Evolutionary conservation across 2,329 filamentous ascomycete genomes (phyloP).

Genomic region (Penicillium sp.): DNA sequence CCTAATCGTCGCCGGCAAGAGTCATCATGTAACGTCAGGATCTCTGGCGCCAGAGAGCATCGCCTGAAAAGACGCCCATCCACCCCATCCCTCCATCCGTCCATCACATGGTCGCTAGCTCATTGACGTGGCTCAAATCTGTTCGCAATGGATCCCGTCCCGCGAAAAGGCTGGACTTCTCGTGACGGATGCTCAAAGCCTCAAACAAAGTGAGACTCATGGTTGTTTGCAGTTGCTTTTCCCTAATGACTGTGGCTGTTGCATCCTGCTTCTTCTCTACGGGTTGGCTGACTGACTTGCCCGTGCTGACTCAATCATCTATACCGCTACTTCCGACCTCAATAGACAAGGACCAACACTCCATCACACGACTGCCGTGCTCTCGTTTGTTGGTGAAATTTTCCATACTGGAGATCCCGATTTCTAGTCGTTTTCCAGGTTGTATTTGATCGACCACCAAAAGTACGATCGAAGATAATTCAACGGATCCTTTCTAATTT

Average conservation of each 20-base stretch:
- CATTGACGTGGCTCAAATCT: constrained; percentile 28
- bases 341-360: constrained; percentile 6
- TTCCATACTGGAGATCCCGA: constrained; percentile 7
- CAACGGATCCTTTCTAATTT: neutral
- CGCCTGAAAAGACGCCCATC: neutral
- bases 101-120: constrained; percentile 23
- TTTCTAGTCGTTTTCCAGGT: constrained; percentile 12
- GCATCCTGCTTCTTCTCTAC: neutral
- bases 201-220: constrained; percentile 7
- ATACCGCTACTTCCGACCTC: constrained; percentile 27
- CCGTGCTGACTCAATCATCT: constrained; percentile 17
- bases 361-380: constrained; percentile 27
- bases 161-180: constrained; percentile 18
- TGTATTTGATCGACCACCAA: constrained; percentile 4
- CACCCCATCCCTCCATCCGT: too few species aligned
- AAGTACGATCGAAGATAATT: constrained; percentile 6
- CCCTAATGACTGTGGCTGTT: neutral
- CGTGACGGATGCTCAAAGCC: constrained; percentile 19
- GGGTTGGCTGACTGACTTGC: constrained; percentile 7
- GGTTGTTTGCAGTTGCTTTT: neutral
- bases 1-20: neutral
- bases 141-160: constrained; percentile 22
- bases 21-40: constrained; percentile 15
- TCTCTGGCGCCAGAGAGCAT: neutral
- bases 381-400: constrained; percentile 8